A percentile compares a stretch with the other conserved stretches of the same genome.
Evolutionary conservation across 495 filamentous ascomycete species (phyloP).

Genomic region (Ascodesmis nigricans): DNA sequence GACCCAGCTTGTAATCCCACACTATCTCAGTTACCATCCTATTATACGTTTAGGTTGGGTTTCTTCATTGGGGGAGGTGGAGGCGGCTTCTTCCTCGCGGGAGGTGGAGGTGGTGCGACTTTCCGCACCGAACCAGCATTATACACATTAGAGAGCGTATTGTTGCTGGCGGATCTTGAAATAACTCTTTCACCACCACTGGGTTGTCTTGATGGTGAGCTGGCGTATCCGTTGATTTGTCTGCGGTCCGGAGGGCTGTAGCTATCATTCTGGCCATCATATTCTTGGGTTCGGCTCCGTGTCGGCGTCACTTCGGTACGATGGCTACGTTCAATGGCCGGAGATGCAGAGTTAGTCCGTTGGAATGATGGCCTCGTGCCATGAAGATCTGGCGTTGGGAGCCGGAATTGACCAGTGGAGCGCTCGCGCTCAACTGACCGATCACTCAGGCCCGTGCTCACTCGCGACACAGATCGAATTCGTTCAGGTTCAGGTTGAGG

Average conservation of each 20-base stretch:
- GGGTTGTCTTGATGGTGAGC: slow-evolving; percentile 12
- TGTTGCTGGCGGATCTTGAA: slow-evolving; percentile 7
- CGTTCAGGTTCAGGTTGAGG: slow-evolving; percentile 23
- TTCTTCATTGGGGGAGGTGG: slow-evolving; percentile 20
- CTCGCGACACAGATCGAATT: slow-evolving; percentile 13
- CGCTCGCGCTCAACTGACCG: slow-evolving; percentile 10
- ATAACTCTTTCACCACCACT: slow-evolving; percentile 8
- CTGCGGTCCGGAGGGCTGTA: too few relatives aligned
- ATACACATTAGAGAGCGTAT: slow-evolving; percentile 1
- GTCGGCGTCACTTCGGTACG: too few relatives aligned
- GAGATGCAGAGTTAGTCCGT: slow-evolving; percentile 15
- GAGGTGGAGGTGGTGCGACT: slow-evolving; percentile 17
- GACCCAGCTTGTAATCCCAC: too few relatives aligned
- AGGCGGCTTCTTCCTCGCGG: slow-evolving; percentile 16
- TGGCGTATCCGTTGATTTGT: slow-evolving; percentile 10
- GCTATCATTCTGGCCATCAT: too few relatives aligned
- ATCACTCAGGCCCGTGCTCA: slow-evolving; percentile 9
- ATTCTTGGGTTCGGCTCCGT: too few relatives aligned
- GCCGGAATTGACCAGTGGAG: slow-evolving; percentile 12
- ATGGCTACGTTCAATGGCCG: slow-evolving; percentile 14
- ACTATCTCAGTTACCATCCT: too few relatives aligned
- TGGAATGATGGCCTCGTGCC: slow-evolving; percentile 12
- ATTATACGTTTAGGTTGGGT: slow-evolving; percentile 2
- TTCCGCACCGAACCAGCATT: slow-evolving; percentile 11
- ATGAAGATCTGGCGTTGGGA: slow-evolving; percentile 15